Base-by-base conservation (phyloP, 2,329 filamentous ascomycete species). In the Exophiala mesophila region DNA sequence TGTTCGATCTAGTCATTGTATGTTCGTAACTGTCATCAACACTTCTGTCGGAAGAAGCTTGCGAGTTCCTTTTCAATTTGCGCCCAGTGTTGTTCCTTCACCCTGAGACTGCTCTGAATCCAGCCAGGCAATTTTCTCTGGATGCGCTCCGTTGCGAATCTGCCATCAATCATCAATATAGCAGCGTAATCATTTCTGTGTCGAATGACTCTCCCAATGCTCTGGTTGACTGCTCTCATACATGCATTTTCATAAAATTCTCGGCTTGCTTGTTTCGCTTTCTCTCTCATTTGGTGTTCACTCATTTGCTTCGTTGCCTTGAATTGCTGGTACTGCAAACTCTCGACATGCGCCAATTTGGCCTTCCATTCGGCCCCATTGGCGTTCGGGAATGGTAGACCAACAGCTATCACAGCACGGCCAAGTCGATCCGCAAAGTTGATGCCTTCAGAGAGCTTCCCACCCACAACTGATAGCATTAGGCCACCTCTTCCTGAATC, bases 211-310 rank as follows among this genome's bases (percentile, higher is more conserved):
- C 92, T 74, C 1, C 92, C 92, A 54, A 98, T 89, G 59, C 87
- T 92, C 69, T 98, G 92, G 62, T 98, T 98, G 3, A 98, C 92
- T 3, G 89, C 88, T 28, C 92, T 76, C 89, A 98, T 96, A 62
- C 89, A 96, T 0, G 87, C 80, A 60, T 97, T 97, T 62, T 96
- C 88, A 59, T 94, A 94, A 59, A 87, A 94, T 47, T 90, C 85
- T 39, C 83, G 71, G 2, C 83, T 81, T 3, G 81, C 68, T 13
- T 59, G 59, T 35, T 69, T 71, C 5, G 69, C 67, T 26, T 58
- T 59, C 31, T 59, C 58, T 40, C 39, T 49, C 32, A 47, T 44
- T 26, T 49, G 44, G n/a, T 21, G 29, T 12, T 54, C 48, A 9
- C 33, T 28, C n/a, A 28, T 17, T 24, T 36, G n/a, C 6, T 39